phyloP scores from a whole-genome alignment of 352 stramenopile genomes.

The Pythium rhizo-oryzae region DNA sequence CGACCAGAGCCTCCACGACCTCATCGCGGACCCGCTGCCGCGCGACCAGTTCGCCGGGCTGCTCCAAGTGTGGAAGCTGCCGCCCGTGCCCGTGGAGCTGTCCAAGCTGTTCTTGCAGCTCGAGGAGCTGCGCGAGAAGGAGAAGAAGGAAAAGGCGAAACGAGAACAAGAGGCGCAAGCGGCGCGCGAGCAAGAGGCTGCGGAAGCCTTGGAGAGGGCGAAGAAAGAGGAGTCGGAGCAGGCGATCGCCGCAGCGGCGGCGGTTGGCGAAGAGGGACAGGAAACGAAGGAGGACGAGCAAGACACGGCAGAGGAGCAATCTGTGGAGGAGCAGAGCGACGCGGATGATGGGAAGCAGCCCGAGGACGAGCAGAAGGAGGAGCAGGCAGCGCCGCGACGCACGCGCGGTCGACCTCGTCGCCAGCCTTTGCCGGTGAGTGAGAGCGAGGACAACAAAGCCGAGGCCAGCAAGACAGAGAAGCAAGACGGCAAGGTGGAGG shows the following conservation, averaged over 20 bases:
- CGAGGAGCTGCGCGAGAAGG: slow-evolving; percentile 34
- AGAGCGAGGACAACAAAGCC: slow-evolving; percentile 4
- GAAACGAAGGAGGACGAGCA: slow-evolving; percentile 5
- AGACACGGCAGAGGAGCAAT: slow-evolving; percentile 8
- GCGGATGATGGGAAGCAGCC: slow-evolving; percentile 8
- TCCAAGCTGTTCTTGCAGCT: slow-evolving; percentile 45
- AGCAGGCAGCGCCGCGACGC: not conserved
- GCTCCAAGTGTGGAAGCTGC: slow-evolving; percentile 50
- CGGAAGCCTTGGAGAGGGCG: slow-evolving; percentile 9
- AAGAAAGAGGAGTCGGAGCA: slow-evolving; percentile 14
- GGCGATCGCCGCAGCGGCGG: not conserved
- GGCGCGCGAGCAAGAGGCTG: slow-evolving; percentile 1
- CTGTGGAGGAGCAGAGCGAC: not conserved
- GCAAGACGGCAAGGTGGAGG: not conserved
- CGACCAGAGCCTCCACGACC: slow-evolving; percentile 37
- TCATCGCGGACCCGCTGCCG: slow-evolving; percentile 49
- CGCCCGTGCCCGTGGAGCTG: slow-evolving; percentile 38
- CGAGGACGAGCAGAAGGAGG: slow-evolving; percentile 1
- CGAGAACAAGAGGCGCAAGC: slow-evolving; percentile 10
- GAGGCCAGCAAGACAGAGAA: not conserved
- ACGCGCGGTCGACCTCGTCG: not conserved
- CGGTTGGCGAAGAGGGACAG: not conserved
- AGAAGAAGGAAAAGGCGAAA: slow-evolving; percentile 21
- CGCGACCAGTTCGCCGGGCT: slow-evolving; percentile 50
- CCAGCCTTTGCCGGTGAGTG: slow-evolving; percentile 8